Percentiles rank a stretch among this genome's conserved stretches.
Evolutionary conservation across 441 rosid genomes (phyloP).

Genomic region (Omphalea diandra): DNA sequence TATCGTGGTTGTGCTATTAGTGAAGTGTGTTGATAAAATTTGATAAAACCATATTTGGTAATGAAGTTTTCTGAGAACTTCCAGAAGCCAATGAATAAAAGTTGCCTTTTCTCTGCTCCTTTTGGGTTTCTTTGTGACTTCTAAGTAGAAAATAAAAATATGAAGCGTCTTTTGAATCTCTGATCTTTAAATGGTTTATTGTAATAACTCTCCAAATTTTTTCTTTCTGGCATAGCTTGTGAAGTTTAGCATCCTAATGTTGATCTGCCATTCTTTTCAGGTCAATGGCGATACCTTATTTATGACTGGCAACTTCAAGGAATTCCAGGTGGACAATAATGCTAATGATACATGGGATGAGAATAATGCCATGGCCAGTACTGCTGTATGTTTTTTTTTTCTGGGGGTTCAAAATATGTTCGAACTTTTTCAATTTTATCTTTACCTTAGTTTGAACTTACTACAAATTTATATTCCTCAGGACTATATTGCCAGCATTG

Average conservation of each 20-base stretch:
- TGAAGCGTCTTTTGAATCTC: neutral
- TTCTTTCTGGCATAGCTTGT: conserved; percentile 9
- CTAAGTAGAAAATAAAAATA: conserved; percentile 1
- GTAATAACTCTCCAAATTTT: neutral
- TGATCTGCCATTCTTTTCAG: conserved; percentile 39
- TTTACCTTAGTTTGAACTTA: conserved; percentile 21
- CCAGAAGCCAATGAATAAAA: neutral
- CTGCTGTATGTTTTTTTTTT: conserved; percentile 50
- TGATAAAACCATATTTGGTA: too few relatives aligned
- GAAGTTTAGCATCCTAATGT: conserved; percentile 15
- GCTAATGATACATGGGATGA: conserved; percentile 74
- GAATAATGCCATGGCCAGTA: conserved; percentile 67
- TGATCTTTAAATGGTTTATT: neutral
- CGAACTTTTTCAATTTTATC: conserved; percentile 11
- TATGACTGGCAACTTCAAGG: conserved; percentile 90
- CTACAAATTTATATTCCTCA: conserved; percentile 31
- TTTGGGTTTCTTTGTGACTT: neutral
- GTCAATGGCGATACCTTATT: conserved; percentile 93
- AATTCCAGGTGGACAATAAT: conserved; percentile 72
- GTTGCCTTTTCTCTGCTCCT: neutral
- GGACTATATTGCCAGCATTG: conserved; percentile 93
- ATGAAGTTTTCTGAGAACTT: neutral
- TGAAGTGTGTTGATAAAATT: neutral
- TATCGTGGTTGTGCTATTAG: neutral
- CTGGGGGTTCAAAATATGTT: conserved; percentile 14